Conservation (phyloP, 2,329 filamentous ascomycete genomes). For the Rosellinia necatrix region DNA sequence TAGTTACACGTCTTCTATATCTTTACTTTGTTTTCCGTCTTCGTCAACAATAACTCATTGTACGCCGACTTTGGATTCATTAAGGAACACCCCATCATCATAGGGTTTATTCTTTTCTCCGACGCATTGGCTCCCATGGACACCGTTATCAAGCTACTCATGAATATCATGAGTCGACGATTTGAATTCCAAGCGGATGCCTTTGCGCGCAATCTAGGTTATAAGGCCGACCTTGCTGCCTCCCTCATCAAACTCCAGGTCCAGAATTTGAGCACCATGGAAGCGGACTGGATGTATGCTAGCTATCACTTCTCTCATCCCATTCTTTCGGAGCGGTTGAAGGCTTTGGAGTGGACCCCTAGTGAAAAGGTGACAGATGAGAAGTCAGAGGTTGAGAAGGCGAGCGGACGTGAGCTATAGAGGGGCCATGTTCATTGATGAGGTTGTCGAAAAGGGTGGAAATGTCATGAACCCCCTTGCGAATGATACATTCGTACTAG, state of each 20-base stretch:
- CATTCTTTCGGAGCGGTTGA: constrained; percentile 89
- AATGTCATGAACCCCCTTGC: too few relatives aligned
- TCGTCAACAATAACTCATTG: constrained; percentile 91
- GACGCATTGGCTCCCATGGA: constrained; percentile 96
- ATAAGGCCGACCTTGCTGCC: constrained; percentile 78
- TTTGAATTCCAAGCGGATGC: constrained; percentile 97
- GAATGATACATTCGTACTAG: too few relatives aligned
- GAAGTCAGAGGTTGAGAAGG: constrained; percentile 64
- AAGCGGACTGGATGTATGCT: constrained; percentile 97
- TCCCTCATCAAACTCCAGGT: constrained; percentile 97
- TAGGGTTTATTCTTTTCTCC: constrained; percentile 96
- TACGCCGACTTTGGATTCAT: constrained; percentile 91
- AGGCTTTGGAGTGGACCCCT: constrained; percentile 86
- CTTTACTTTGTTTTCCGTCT: constrained; percentile 94
- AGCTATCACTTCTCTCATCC: constrained; percentile 99
- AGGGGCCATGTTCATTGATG: not conserved
- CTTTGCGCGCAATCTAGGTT: constrained; percentile 85
- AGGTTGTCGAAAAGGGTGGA: not conserved
- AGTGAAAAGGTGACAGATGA: constrained; percentile 59
- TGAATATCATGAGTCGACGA: constrained; percentile 93
- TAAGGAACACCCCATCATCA: constrained; percentile 84
- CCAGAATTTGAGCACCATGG: constrained; percentile 97
- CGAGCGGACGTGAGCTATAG: constrained; percentile 69
- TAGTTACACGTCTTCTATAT: constrained; percentile 95
- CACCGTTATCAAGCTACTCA: constrained; percentile 87